A percentile compares a stretch with the other conserved stretches of the same genome.
Evolutionary conservation across 768 basidiomycete genomes (phyloP).

Genomic region (Trametes cubensis): DNA sequence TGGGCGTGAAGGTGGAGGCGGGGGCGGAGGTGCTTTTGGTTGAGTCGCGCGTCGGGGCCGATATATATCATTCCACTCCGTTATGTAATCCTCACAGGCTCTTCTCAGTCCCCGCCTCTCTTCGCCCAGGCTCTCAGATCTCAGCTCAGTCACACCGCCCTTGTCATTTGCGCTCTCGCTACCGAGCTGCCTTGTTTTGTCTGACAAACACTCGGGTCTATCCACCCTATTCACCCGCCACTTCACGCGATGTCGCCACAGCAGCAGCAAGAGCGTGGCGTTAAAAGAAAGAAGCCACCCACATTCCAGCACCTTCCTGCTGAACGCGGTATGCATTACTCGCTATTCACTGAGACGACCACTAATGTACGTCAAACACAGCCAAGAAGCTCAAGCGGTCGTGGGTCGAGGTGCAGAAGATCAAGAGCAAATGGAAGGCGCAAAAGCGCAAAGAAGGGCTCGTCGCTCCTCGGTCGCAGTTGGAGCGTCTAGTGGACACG

Average conservation of each 20-base stretch:
- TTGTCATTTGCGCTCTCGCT: slow-evolving; percentile 5
- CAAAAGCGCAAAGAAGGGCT: slow-evolving; percentile 60
- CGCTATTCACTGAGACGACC: background rate
- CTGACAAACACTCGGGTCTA: slow-evolving; percentile 1
- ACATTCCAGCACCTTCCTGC: slow-evolving; percentile 69
- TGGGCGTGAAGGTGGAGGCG: slow-evolving; percentile 32
- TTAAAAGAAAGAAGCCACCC: slow-evolving; percentile 64
- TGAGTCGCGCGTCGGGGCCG: slow-evolving; percentile 22
- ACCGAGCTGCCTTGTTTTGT: slow-evolving; percentile 5
- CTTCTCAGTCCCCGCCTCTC: slow-evolving; percentile 10
- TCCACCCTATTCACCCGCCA: slow-evolving; percentile 1
- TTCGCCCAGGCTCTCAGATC: slow-evolving; percentile 1
- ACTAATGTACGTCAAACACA: slow-evolving; percentile 33
- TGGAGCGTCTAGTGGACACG: slow-evolving; percentile 22
- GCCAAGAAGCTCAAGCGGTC: slow-evolving; percentile 81
- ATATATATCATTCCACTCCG: slow-evolving; percentile 20
- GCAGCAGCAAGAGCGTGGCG: slow-evolving; percentile 23
- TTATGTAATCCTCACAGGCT: slow-evolving; percentile 28
- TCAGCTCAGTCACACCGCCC: slow-evolving; percentile 1
- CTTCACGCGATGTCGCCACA: slow-evolving; percentile 8
- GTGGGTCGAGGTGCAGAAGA: slow-evolving; percentile 78
- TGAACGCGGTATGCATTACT: slow-evolving; percentile 53
- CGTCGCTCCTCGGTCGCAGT: slow-evolving; percentile 18
- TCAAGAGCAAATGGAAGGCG: slow-evolving; percentile 77
- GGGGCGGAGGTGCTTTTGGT: slow-evolving; percentile 13